phyloP scores from a whole-genome alignment of 495 filamentous ascomycete species.

The Lasiosphaeris hirsuta region DNA sequence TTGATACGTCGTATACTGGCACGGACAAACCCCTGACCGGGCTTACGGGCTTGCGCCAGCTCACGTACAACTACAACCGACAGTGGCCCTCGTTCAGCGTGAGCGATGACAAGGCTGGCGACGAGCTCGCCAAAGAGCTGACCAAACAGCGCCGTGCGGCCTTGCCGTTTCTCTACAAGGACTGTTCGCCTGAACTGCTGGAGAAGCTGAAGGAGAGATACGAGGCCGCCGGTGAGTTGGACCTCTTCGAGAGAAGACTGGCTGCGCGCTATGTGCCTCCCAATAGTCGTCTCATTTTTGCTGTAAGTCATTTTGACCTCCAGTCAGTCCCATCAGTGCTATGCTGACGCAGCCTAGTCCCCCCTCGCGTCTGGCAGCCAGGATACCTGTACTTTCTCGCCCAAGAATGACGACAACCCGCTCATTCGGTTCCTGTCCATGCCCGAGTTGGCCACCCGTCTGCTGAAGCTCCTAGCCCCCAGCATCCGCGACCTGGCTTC shows the following conservation, averaged over 20 bases:
- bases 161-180: not conserved
- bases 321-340: not conserved
- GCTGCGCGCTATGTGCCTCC: not conserved
- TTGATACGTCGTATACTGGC: not conserved
- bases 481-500: slow-evolving; percentile 17
- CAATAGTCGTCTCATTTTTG: slow-evolving; percentile 1
- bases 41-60: not conserved
- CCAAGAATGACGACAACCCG: not conserved
- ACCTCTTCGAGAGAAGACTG: not conserved
- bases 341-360: not conserved
- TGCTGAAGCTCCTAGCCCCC: slow-evolving; percentile 9
- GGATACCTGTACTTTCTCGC: not conserved
- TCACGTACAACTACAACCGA: slow-evolving; percentile 5
- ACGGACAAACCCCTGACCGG: no score
- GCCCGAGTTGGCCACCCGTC: slow-evolving; percentile 1
- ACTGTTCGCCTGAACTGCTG: not conserved
- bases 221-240: not conserved
- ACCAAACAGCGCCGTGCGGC: not conserved
- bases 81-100: not conserved
- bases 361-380: not conserved
- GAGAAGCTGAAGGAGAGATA: not conserved
- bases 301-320: not conserved
- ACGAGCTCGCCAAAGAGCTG: slow-evolving; percentile 1
- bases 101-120: not conserved
- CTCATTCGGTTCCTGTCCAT: slow-evolving; percentile 6